A percentile compares a stretch with the other conserved stretches of the same genome.
Evolutionary conservation across 1,139 yeast species (phyloP).

Genomic region (Oligophagozyma castellii): DNA sequence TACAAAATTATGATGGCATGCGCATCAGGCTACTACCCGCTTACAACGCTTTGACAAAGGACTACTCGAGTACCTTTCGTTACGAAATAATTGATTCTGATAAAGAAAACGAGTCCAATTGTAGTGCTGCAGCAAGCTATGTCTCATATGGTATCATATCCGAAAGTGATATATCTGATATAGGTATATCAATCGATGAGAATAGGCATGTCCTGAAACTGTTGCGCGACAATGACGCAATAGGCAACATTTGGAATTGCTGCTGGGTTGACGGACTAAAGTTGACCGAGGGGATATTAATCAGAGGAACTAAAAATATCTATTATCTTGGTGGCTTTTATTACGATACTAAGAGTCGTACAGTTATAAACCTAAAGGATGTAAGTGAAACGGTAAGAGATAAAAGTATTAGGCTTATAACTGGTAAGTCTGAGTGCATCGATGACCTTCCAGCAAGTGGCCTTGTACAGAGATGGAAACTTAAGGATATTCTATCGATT

Average conservation of each 20-base stretch:
- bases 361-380: conserved; percentile 37
- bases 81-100: conserved; percentile 1
- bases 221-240: conserved; percentile 56
- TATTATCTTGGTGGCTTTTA: conserved; percentile 62
- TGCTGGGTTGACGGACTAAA: conserved; percentile 62
- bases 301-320: conserved; percentile 47
- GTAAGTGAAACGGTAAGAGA: conserved; percentile 49
- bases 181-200: conserved; percentile 36
- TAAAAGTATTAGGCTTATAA: conserved; percentile 49
- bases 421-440: conserved; percentile 29
- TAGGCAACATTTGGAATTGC: conserved; percentile 59
- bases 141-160: conserved; percentile 2
- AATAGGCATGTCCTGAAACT: conserved; percentile 61
- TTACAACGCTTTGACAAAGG: too few species aligned
- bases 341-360: conserved; percentile 36
- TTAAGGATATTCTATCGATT: conserved; percentile 43
- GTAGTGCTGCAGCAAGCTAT: not conserved
- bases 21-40: conserved; percentile 10
- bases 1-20: conserved; percentile 58
- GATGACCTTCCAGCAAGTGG: conserved; percentile 11
- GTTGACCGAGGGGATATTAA: conserved; percentile 58
- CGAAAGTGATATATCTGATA: conserved; percentile 29
- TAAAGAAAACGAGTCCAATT: not conserved
- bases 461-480: conserved; percentile 34
- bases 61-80: too few species aligned